Percentiles rank a stretch among this genome's conserved stretches.
These are phyloP conservation scores for Phytophthora pseudosyringae DNA, from an alignment of 352 stramenopile species.

Conservation along the genomic window DNA sequence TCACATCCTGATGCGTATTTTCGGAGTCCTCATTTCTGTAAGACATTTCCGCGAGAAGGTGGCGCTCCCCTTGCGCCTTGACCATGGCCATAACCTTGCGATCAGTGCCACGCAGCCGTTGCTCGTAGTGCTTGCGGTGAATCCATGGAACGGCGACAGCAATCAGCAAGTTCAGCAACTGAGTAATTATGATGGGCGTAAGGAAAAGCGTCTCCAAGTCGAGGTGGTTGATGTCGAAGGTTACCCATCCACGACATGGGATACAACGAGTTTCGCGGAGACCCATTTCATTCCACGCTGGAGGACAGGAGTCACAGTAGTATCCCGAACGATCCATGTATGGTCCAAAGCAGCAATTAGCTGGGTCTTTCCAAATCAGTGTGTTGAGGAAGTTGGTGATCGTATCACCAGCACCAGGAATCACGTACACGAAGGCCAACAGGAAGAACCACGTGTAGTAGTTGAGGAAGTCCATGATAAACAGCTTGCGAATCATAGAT, in stretches of 20 bases:
- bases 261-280: constrained; percentile 57
- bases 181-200: constrained; percentile 84
- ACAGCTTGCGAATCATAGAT: constrained; percentile 79
- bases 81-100: constrained; percentile 69
- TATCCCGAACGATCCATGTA: constrained; percentile 61
- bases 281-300: constrained; percentile 59
- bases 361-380: constrained; percentile 74
- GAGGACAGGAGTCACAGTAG: constrained; percentile 63
- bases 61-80: constrained; percentile 67
- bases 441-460: constrained; percentile 92
- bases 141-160: constrained; percentile 78
- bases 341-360: constrained; percentile 85
- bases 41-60: constrained; percentile 67
- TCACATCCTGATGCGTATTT: neutral
- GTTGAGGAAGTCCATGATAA: constrained; percentile 90
- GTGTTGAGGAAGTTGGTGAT: constrained; percentile 86
- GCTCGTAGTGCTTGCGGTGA: constrained; percentile 73
- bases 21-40: constrained; percentile 42
- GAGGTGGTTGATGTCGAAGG: constrained; percentile 84
- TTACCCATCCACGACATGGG: constrained; percentile 77
- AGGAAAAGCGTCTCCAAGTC: constrained; percentile 84
- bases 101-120: constrained; percentile 60
- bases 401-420: constrained; percentile 77
- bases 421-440: constrained; percentile 86
- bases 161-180: constrained; percentile 77